Base-by-base conservation (phyloP, 441 rosid genomes). In the Arabidopsis hybrid region DNA sequence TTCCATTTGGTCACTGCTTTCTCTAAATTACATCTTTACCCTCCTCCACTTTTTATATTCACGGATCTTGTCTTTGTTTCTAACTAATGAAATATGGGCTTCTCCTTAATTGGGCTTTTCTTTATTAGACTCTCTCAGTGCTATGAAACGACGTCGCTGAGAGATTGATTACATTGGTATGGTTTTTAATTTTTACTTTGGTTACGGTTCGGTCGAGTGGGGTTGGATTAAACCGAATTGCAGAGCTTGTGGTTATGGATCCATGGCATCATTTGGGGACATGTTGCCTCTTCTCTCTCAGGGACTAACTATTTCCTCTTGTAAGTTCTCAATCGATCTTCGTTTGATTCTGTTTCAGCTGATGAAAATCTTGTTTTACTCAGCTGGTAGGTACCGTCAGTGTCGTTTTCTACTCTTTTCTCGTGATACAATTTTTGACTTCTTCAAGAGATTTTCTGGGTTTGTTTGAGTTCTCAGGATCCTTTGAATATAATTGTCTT, bases 1-100 rank as follows among this genome's bases (percentile, higher is more conserved):
- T 75, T 45, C 75, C 65, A 57, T 62, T 76, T 61, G 53, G 16
- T 53, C 65, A 26, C 12, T 62, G 11, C 59, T n/a, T 16, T n/a
- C 8, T 34, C 4, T 13, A 8, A 10, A 34, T 65, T 71, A 71
- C 80, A 0, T 40, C 17, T 71, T 16, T 65, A 36, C 69, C 76
- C 76, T 77, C 51, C 6, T 21, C 9, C 9, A 0, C 5, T 2
- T 18, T 1, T 8, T 12, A 16, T 49, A 21, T 61, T 35, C 38
- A 75, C 74, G 17, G 10, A 5, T 47, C 62, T 53, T 21, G 21
- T n/a, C 78, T 7, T 11, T 29, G 12, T 17, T 11, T 4, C 50
- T 5, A 8, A 32, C 12, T 17, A 12, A 6, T 17, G 31, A 6
- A 21, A 14, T 18, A 36, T 67, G 73, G 60, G 49, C 60, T 26